Base-by-base conservation (phyloP, 176 grass and related monocot species). In the Carex myosuroides region DNA sequence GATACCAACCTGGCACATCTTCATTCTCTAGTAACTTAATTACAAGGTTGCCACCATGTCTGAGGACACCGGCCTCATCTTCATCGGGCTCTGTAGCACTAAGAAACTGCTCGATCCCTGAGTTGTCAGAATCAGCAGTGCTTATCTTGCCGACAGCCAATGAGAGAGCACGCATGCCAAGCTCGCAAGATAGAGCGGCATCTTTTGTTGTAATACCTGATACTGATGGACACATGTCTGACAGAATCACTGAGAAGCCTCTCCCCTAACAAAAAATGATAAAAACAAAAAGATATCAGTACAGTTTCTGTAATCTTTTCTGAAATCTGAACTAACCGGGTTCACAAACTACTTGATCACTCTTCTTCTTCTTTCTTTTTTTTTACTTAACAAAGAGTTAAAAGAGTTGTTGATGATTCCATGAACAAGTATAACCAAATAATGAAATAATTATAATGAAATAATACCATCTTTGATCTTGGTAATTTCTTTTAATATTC, bases 121-220 rank as follows among this genome's bases (percentile, higher is more conserved):
- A 74, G 39, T 79, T 83, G 53, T 79, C 82, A 58, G 86, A 87
- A 24, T 84, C 60, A n/a, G 79, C 81, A 32, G 82, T 0, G 42
- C 70, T 85, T 83, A 92, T 86, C 80, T 89, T 93, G 3, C 95
- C 95, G 76, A 98, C 32, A 48, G 91, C 92, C 88, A 98, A 86
- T 16, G 88, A 98, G 54, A 95, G 86, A 33, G 91, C 88, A 55
- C 88, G 88, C 83, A 87, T 86, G 13, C 91, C 88, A 68, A 98
- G 67, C 67, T 93, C 86, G 55, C 92, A 98, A 22, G 92, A 98
- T 88, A 90, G 85, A 86, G 95, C 95, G 6, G 81, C 86, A 71
- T 98, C 95, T 90, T 88, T 98, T 63, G 89, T 91, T 60, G 89
- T 90, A 80, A 98, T 98, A 18, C 95, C 95, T 33, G 95, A 98